Evolutionary conservation across 2,329 filamentous ascomycete genomes (phyloP).

Genomic region (Beauveria australis): DNA sequence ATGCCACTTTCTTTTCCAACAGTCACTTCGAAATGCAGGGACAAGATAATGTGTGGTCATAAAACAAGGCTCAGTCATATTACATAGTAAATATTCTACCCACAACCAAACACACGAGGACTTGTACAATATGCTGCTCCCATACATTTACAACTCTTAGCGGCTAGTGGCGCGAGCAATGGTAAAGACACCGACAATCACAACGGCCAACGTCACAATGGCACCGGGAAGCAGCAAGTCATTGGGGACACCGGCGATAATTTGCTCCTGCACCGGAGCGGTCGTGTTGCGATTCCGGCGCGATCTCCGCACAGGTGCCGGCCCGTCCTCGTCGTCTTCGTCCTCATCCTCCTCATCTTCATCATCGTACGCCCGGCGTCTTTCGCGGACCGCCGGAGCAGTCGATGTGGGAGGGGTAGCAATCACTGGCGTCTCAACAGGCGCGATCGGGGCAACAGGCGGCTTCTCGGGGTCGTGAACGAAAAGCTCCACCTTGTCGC

Average conservation of each 20-base stretch:
- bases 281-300: constrained; percentile 29
- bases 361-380: constrained; percentile 38
- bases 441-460: constrained; percentile 58
- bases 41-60: not conserved
- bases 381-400: constrained; percentile 39
- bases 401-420: constrained; percentile 42
- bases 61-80: constrained; percentile 13
- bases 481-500: constrained; percentile 94
- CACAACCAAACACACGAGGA: not conserved
- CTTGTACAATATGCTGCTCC: constrained; percentile 6
- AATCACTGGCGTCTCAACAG: constrained; percentile 32
- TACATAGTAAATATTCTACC: constrained; percentile 11
- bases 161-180: constrained; percentile 61
- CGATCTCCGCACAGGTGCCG: constrained; percentile 28
- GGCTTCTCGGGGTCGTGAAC: constrained; percentile 89
- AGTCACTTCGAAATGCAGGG: no score
- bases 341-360: constrained; percentile 49
- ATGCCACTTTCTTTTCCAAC: no score
- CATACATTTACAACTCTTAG: not conserved
- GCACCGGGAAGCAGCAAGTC: constrained; percentile 88
- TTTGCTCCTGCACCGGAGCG: constrained; percentile 55
- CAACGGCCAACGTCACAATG: constrained; percentile 88
- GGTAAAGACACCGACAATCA: constrained; percentile 88
- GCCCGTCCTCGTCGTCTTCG: constrained; percentile 29
- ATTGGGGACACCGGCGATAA: constrained; percentile 88